Conservation (phyloP, 2,329 filamentous ascomycete species). For the Talaromyces albobiverticillius region DNA sequence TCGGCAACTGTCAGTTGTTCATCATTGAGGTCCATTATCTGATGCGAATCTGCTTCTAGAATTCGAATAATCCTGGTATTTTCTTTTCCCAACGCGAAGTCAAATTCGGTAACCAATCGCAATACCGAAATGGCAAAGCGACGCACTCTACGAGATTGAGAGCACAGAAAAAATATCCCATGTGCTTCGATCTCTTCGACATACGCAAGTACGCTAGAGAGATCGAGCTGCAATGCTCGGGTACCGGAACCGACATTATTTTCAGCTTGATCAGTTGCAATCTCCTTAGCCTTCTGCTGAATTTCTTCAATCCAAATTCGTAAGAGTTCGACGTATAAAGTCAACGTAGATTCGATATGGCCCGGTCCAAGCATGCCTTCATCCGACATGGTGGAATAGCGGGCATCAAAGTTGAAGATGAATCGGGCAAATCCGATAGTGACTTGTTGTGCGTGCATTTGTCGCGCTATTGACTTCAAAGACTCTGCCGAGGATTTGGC, state of each 20-base stretch:
- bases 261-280: slow-evolving; percentile 63
- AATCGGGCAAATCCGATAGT: slow-evolving; percentile 95
- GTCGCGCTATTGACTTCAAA: slow-evolving; percentile 88
- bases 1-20: slow-evolving; percentile 81
- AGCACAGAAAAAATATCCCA: slow-evolving; percentile 94
- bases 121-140: slow-evolving; percentile 90
- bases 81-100: slow-evolving; percentile 78
- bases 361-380: slow-evolving; percentile 91
- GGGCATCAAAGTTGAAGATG: slow-evolving; percentile 97
- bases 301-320: slow-evolving; percentile 99
- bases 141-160: slow-evolving; percentile 84
- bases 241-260: slow-evolving; percentile 61
- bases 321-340: slow-evolving; percentile 87
- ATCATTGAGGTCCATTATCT: slow-evolving; percentile 89
- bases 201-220: slow-evolving; percentile 85
- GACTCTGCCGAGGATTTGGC: slow-evolving; percentile 89
- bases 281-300: slow-evolving; percentile 76
- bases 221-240: slow-evolving; percentile 73
- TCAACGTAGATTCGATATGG: slow-evolving; percentile 91
- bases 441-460: slow-evolving; percentile 90
- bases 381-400: slow-evolving; percentile 96
- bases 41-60: slow-evolving; percentile 81
- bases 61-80: slow-evolving; percentile 84
- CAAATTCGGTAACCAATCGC: slow-evolving; percentile 88
- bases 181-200: slow-evolving; percentile 97